These are phyloP conservation scores for Colletotrichum incanum DNA, from an alignment of 2,329 filamentous ascomycete genomes.

Conservation along the genomic window DNA sequence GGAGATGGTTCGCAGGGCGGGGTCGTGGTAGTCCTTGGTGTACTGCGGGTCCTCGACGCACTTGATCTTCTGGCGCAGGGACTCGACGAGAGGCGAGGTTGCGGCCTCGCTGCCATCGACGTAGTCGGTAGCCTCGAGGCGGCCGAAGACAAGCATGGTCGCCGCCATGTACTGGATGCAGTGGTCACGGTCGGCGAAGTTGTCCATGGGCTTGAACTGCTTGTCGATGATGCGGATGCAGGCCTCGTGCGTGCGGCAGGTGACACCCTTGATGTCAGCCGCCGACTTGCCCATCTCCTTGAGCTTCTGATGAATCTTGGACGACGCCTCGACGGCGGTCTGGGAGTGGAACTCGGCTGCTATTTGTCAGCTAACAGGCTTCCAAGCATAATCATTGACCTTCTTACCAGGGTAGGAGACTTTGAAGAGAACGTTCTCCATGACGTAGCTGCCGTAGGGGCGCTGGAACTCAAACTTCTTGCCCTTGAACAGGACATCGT, in stretches of 20 bases:
- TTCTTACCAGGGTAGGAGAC: slow-evolving; percentile 92
- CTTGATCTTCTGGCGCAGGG: slow-evolving; percentile 91
- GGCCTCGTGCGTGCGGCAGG: slow-evolving; percentile 97
- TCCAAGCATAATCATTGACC: not conserved
- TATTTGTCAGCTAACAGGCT: not conserved
- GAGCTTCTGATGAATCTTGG: slow-evolving; percentile 89
- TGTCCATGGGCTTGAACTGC: slow-evolving; percentile 99
- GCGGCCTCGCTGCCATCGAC: slow-evolving; percentile 93
- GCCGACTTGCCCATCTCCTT: slow-evolving; percentile 90
- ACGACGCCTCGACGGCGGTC: slow-evolving; percentile 94
- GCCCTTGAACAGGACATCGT: slow-evolving; percentile 97
- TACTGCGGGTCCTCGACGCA: slow-evolving; percentile 97
- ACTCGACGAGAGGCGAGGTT: slow-evolving; percentile 89
- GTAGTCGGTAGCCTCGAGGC: slow-evolving; percentile 94
- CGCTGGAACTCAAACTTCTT: slow-evolving; percentile 97
- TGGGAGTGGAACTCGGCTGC: slow-evolving; percentile 98
- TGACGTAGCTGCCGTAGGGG: slow-evolving; percentile 97
- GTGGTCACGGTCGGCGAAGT: slow-evolving; percentile 99
- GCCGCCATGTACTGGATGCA: slow-evolving; percentile 99
- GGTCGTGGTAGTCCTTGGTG: slow-evolving; percentile 96
- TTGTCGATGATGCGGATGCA: slow-evolving; percentile 99
- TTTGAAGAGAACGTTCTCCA: slow-evolving; percentile 99
- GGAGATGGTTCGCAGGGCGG: slow-evolving; percentile 92
- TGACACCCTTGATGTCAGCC: slow-evolving; percentile 92
- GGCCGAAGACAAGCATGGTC: slow-evolving; percentile 95